These are phyloP conservation scores for Plantago rigida DNA, from an alignment of 305 asterid species.

Conservation along the genomic window DNA sequence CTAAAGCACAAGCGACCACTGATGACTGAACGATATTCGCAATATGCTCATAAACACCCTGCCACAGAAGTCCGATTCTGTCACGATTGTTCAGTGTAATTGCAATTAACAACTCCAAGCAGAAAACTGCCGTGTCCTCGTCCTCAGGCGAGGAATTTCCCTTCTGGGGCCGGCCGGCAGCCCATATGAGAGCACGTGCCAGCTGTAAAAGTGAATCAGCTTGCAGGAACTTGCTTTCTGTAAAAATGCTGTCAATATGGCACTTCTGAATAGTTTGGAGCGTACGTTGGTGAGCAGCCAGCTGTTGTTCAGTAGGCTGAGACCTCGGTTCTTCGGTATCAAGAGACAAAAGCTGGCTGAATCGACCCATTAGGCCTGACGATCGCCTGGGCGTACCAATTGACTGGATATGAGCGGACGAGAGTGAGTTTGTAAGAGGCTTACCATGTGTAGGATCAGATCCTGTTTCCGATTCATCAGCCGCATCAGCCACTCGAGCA, in stretches of 20 bases:
- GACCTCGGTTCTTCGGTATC: constrained; percentile 96
- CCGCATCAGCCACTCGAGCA: constrained; percentile 96
- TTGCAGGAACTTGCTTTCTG: constrained; percentile 79
- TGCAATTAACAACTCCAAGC: constrained; percentile 86
- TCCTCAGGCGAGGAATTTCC: constrained; percentile 84
- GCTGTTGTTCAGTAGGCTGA: constrained; percentile 91
- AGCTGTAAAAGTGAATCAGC: constrained; percentile 84
- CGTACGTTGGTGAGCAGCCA: constrained; percentile 92
- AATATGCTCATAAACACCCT: constrained; percentile 87
- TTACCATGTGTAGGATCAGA: constrained; percentile 79
- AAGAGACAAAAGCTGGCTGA: constrained; percentile 86
- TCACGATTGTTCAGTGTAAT: constrained; percentile 83
- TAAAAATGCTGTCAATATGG: constrained; percentile 83
- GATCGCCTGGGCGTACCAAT: constrained; percentile 91
- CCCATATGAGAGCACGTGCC: constrained; percentile 93
- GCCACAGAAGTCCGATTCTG: constrained; percentile 85
- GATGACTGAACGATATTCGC: constrained; percentile 85
- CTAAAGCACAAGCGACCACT: constrained; percentile 80
- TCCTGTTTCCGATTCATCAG: constrained; percentile 73
- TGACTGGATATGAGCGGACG: constrained; percentile 71
- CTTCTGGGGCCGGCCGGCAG: constrained; percentile 88
- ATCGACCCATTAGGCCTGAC: constrained; percentile 94
- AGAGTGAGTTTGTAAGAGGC: constrained; percentile 59
- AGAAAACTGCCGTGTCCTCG: constrained; percentile 93
- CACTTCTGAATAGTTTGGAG: constrained; percentile 92